Percentiles rank a stretch among this genome's conserved stretches.
phyloP scores from a whole-genome alignment of 1,284 basidiomycete species.

The Cryptococcus sp. region DNA sequence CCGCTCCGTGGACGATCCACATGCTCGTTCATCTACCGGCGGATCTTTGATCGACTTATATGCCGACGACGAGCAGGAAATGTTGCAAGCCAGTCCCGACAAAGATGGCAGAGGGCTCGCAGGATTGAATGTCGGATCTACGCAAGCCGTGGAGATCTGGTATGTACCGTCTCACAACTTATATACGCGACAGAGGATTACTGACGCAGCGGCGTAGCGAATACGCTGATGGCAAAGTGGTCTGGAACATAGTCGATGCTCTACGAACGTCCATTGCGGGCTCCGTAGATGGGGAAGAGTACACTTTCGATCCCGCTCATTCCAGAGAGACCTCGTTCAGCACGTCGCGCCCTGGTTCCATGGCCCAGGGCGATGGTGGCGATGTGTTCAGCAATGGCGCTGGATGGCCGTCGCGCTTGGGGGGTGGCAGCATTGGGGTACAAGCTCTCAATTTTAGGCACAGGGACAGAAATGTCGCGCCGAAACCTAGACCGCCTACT shows the following conservation, averaged over 20 bases:
- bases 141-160: conserved; percentile 44
- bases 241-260: conserved; percentile 49
- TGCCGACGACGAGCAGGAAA: conserved; percentile 17
- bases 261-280: conserved; percentile 25
- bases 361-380: conserved; percentile 4
- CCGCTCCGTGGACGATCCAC: not conserved
- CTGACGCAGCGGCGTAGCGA: conserved; percentile 25
- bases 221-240: conserved; percentile 47
- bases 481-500: conserved; percentile 19
- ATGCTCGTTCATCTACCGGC: conserved; percentile 23
- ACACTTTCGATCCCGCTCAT: conserved; percentile 12
- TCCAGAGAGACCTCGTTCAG: conserved; percentile 15
- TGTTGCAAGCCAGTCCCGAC: conserved; percentile 17
- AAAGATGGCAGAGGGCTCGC: not conserved
- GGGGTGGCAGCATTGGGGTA: not conserved
- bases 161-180: conserved; percentile 14
- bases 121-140: conserved; percentile 11
- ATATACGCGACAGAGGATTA: not conserved
- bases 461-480: conserved; percentile 9
- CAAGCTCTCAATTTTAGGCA: conserved; percentile 18
- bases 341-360: conserved; percentile 8
- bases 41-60: conserved; percentile 40
- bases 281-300: conserved; percentile 17
- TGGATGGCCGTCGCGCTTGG: conserved; percentile 8
- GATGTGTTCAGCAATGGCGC: conserved; percentile 1